Evolutionary conservation across 2,329 filamentous ascomycete species (phyloP), one percentile per base, ranked within the genome.

Genomic region (Orbilia javanica): DNA sequence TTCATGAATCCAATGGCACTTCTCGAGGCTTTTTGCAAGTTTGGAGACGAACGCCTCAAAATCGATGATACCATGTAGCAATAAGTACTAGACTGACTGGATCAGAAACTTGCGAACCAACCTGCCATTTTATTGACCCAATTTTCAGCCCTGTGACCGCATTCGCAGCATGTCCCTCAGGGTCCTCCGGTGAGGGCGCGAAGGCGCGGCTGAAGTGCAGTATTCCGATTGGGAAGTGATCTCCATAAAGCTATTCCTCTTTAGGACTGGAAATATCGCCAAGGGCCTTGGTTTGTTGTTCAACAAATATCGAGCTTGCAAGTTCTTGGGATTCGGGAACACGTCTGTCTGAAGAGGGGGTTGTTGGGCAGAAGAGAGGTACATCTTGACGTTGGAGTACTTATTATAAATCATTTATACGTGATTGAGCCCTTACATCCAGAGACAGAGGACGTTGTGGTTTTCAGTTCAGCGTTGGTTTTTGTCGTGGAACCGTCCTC

Each of bases 181-280:
- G 25, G n/a, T 36, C 7, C 29, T 22, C 22, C 36, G n/a, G n/a
- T 36, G 29, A 29, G 5, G 29, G 29, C 29, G 52, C 25, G 25
- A 22, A 64, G 44, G n/a, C 27, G 42, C 42, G 44, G 29, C 39
- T 64, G 44, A 64, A 46, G 10, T 63, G 13, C 20, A 27, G 1
- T 7, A 29, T 42, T 42, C 22, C 31, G 29, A 20, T n/a, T 7
- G 22, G 31, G 31, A 22, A 57, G 31, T 57, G 52, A 36, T 36
- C n/a, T 1, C 10, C 31, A 15, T 7, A 7, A 22, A 18, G 27
- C 60, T 29, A 48, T 48, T 31, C 60, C 25, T 4, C 34, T 64
- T n/a, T 8, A 4, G 34, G 60, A 18, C 22, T 31, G 39, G 39
- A 39, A 15, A 64, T 20, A 64, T 64, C 44, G 60, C 60, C 60